These are phyloP conservation scores for Phaeosphaeria sp. DNA, from an alignment of 2,329 filamentous ascomycete species.

Conservation along the genomic window DNA sequence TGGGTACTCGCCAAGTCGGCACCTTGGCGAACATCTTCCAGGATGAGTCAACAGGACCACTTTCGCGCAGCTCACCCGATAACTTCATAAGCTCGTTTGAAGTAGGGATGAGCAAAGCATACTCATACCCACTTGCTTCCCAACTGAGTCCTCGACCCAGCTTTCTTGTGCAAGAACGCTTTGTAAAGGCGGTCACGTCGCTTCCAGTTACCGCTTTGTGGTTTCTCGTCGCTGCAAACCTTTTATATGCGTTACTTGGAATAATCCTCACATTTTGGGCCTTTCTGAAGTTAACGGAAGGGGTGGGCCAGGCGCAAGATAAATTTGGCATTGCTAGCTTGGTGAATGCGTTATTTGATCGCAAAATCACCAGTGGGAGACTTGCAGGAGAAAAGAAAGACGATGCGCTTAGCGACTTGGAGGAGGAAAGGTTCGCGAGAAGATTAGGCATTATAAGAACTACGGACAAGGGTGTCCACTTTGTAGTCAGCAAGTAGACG, in stretches of 20 bases:
- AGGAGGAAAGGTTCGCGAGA: too few species aligned
- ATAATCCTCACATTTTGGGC: constrained; percentile 12
- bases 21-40: constrained; percentile 3
- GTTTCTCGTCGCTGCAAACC: constrained; percentile 20
- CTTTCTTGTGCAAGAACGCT: constrained; percentile 9
- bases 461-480: too few species aligned
- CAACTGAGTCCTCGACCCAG: constrained; percentile 8
- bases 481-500: too few species aligned
- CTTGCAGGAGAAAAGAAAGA: too few species aligned
- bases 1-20: not conserved
- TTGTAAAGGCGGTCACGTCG: constrained; percentile 16
- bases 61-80: constrained; percentile 4
- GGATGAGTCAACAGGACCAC: not conserved
- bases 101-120: constrained; percentile 14
- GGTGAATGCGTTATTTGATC: too few species aligned
- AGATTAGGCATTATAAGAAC: too few species aligned
- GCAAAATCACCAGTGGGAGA: too few species aligned
- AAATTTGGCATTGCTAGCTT: constrained; percentile 10
- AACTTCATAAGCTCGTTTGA: constrained; percentile 12
- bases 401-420: too few species aligned
- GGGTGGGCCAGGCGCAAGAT: constrained; percentile 17
- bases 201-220: constrained; percentile 17
- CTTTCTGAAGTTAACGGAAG: constrained; percentile 2
- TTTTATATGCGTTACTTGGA: constrained; percentile 11
- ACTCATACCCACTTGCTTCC: constrained; percentile 9